These are phyloP conservation scores for Pleurotus sapidus DNA, from an alignment of 768 basidiomycete genomes.

Conservation along the genomic window DNA sequence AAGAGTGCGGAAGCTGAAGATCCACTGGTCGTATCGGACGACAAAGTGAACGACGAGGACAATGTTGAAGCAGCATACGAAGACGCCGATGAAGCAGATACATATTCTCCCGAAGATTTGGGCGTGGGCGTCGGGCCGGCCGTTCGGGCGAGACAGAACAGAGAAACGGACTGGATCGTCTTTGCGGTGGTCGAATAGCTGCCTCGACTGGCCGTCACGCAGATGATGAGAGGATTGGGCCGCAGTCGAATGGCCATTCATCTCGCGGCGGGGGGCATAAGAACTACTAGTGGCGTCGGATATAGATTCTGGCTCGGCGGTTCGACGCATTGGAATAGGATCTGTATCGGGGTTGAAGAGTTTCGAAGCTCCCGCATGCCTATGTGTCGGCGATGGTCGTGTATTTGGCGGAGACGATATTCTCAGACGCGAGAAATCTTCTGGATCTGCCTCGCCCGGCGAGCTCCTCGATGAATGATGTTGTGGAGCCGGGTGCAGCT, in stretches of 20 bases:
- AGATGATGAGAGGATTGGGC: conserved; percentile 23
- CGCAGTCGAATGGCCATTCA: conserved; percentile 16
- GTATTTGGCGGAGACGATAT: conserved; percentile 42
- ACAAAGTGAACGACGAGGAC: conserved; percentile 70
- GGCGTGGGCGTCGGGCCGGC: conserved; percentile 50
- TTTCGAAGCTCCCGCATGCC: conserved; percentile 27
- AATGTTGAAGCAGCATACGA: conserved; percentile 69
- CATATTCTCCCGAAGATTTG: conserved; percentile 64
- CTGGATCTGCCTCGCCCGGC: conserved; percentile 55
- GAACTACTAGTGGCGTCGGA: conserved; percentile 60
- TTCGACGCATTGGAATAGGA: conserved; percentile 56
- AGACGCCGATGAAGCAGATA: conserved; percentile 73
- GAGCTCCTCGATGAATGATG: conserved; percentile 30
- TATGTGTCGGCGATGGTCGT: conserved; percentile 30
- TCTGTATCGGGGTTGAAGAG: conserved; percentile 76
- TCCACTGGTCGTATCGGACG: conserved; percentile 67
- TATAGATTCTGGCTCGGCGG: conserved; percentile 62
- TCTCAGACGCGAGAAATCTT: conserved; percentile 73
- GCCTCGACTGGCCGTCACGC: conserved; percentile 39
- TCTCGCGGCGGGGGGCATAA: conserved; percentile 32
- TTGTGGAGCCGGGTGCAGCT: conserved; percentile 24
- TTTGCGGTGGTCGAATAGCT: conserved; percentile 85
- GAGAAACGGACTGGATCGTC: conserved; percentile 90
- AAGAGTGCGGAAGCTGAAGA: conserved; percentile 72
- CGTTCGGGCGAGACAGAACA: conserved; percentile 51